Conservation (phyloP, 148 eudicot genomes). For the Limonium bicolor region DNA sequence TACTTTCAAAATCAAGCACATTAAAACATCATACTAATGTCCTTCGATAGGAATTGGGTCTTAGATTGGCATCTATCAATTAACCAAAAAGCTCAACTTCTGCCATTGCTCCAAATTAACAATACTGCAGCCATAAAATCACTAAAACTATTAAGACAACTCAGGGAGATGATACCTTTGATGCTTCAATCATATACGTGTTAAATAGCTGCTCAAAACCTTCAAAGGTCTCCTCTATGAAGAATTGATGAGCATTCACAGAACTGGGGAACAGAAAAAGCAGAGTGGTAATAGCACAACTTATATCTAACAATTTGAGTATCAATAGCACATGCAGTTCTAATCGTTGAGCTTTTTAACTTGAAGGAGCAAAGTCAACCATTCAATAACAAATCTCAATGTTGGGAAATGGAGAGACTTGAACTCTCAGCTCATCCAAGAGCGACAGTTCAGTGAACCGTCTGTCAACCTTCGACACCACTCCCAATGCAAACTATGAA, state of each 20-base stretch:
- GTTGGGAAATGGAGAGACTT: slow-evolving; percentile 99
- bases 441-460: slow-evolving; percentile 91
- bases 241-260: slow-evolving; percentile 88
- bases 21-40: no score
- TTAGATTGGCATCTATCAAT: no score
- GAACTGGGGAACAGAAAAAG: slow-evolving; percentile 56
- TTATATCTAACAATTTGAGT: no score
- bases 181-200: slow-evolving; percentile 84
- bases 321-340: slow-evolving; percentile 4
- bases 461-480: slow-evolving; percentile 99
- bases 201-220: slow-evolving; percentile 85
- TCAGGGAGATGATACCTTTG: slow-evolving; percentile 86
- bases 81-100: no score
- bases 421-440: slow-evolving; percentile 99
- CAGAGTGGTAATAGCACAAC: slow-evolving; percentile 36
- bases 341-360: background rate
- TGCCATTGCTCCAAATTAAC: no score
- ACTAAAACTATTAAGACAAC: no score
- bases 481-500: slow-evolving; percentile 49
- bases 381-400: slow-evolving; percentile 1
- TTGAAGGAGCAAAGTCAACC: background rate
- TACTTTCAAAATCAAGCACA: no score
- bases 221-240: slow-evolving; percentile 82
- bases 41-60: no score
- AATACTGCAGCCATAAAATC: no score